Base-by-base conservation (phyloP, 2,329 filamentous ascomycete genomes). In the Escovopsis sp. region DNA sequence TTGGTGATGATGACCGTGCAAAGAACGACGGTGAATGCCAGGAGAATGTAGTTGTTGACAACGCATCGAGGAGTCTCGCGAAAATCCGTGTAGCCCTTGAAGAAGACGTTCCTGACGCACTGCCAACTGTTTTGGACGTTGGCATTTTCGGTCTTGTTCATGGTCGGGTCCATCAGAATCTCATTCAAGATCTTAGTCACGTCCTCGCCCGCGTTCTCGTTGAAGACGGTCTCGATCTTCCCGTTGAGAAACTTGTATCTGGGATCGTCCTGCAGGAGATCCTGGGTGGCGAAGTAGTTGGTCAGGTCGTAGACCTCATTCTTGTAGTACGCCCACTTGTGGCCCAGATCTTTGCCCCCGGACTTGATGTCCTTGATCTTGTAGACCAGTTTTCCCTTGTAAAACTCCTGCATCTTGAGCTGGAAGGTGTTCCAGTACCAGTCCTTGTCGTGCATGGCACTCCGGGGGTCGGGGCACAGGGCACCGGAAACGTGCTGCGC, bases 11-110 rank as follows among this genome's bases (percentile, higher is more conserved):
- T 87, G 41, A 94, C 82, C 1, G 69, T 41, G 52, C 80, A 85
- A 36, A 98, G 65, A 11, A 96, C 65, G 49, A 92, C 67, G n/a
- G 86, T 82, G 52, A 94, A 93, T 3, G 76, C 77, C 35, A 96
- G 64, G 39, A 98, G 65, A 42, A 96, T 77, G 58, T 85, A 96
- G 60, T 88, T 88, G 65, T 94, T 93, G 49, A 85, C 77, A 48
- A 83, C 76, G 54, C 90, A 98, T 45, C 68, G 72, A 2, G 85
- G 55, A 1, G 70, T 66, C 15, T 82, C 61, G 33, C 90, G 75
- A 68, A 96, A 96, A 56, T 98, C 90, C 1, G 76, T 71, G 41
- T 76, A 79, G 34, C 88, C 90, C 34, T 79, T 67, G 48, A 85
- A 90, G 56, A 93, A 94, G 15, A 74, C 68, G 45, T 86, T 82